phyloP scores from a whole-genome alignment of 768 basidiomycete species.

The Lepiota subincarnata region DNA sequence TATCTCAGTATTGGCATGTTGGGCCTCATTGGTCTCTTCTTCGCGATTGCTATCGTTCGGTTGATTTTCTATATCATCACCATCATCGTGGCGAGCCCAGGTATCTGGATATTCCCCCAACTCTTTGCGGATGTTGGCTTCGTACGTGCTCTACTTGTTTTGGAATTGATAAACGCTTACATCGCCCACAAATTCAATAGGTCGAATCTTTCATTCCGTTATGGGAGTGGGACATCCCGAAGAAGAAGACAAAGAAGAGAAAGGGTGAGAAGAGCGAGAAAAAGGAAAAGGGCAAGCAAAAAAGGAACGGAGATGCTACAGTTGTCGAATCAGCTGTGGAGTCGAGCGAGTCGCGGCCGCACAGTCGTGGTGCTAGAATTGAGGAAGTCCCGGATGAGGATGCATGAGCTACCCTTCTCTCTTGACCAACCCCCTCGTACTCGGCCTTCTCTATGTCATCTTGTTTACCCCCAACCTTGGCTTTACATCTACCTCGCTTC shows the following conservation, averaged over 20 bases:
- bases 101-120: constrained; percentile 99
- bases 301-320: constrained; percentile 38
- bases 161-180: neutral
- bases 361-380: constrained; percentile 38
- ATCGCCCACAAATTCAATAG: constrained; percentile 35
- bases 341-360: constrained; percentile 37
- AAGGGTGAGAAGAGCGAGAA: constrained; percentile 48
- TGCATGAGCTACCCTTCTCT: constrained; percentile 15
- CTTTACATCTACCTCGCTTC: too few species aligned
- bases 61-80: constrained; percentile 93
- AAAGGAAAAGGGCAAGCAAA: constrained; percentile 40
- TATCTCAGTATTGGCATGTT: constrained; percentile 89
- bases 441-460: neutral
- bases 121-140: constrained; percentile 98
- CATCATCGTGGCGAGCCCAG: constrained; percentile 78
- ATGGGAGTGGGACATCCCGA: constrained; percentile 95
- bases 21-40: constrained; percentile 85
- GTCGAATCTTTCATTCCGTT: constrained; percentile 95
- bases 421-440: neutral
- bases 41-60: constrained; percentile 84
- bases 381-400: constrained; percentile 48
- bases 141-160: constrained; percentile 49
- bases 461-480: neutral
- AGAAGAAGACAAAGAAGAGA: constrained; percentile 72
- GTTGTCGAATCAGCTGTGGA: constrained; percentile 45